A percentile compares a stretch with the other conserved stretches of the same genome.
These are phyloP conservation scores for Wickerhamomyces alni DNA, from an alignment of 805 yeast genomes.

Conservation along the genomic window DNA sequence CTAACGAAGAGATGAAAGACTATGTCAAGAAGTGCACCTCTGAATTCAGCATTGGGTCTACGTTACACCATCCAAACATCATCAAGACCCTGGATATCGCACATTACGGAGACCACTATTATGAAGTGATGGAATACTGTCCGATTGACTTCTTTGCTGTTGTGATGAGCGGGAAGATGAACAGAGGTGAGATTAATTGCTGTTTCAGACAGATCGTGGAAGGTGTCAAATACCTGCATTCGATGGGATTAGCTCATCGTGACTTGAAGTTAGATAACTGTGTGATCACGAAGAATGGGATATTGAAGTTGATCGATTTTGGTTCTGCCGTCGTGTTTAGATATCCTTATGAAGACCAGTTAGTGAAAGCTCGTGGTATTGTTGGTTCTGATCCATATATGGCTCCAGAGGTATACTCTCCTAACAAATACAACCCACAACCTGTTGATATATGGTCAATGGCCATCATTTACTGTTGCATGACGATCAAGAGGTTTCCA, in stretches of 20 bases:
- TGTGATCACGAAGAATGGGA: conserved; percentile 68
- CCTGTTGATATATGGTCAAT: conserved; percentile 81
- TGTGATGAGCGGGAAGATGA: conserved; percentile 81
- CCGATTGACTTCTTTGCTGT: conserved; percentile 82
- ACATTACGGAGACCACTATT: conserved; percentile 55
- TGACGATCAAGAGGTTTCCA: conserved; percentile 80
- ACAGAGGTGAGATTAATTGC: conserved; percentile 76
- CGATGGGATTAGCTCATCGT: conserved; percentile 76
- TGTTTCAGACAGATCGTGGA: conserved; percentile 68
- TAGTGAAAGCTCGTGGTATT: conserved; percentile 63
- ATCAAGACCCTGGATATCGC: conserved; percentile 71
- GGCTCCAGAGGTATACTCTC: conserved; percentile 71
- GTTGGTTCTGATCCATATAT: conserved; percentile 85
- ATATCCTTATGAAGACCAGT: conserved; percentile 61
- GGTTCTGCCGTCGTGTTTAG: conserved; percentile 81
- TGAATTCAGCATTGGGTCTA: conserved; percentile 83
- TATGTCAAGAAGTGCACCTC: conserved; percentile 84
- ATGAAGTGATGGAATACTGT: conserved; percentile 81
- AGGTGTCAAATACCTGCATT: conserved; percentile 70
- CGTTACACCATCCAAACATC: conserved; percentile 75
- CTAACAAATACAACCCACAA: conserved; percentile 56
- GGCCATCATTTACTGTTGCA: conserved; percentile 80
- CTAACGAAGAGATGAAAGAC: conserved; percentile 66
- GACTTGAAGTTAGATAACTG: conserved; percentile 82
- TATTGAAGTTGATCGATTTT: conserved; percentile 73